Conservation (phyloP, 139 green algal genomes). For the Micractinium conductrix region DNA sequence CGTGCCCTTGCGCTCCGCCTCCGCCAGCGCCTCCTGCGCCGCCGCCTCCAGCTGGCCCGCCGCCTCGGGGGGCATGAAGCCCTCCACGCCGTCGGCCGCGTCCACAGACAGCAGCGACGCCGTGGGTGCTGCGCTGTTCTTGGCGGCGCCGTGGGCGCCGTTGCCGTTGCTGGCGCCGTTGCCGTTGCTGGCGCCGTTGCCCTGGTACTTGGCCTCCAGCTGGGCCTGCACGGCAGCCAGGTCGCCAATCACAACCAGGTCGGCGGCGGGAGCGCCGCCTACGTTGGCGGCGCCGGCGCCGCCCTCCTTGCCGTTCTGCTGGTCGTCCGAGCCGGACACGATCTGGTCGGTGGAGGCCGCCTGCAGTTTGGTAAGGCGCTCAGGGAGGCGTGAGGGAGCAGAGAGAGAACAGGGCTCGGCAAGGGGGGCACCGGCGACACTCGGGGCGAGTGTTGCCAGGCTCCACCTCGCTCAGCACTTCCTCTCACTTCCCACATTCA, state of each 20-base stretch:
- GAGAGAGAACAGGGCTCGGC: not conserved
- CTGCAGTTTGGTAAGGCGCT: slow-evolving; percentile 34
- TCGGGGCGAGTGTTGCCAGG: no score
- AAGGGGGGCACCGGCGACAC: no score
- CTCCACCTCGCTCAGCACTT: not conserved
- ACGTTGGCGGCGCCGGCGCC: slow-evolving; percentile 18
- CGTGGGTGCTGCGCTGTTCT: not conserved
- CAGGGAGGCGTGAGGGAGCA: not conserved
- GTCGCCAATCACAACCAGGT: slow-evolving; percentile 31
- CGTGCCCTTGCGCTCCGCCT: not conserved
- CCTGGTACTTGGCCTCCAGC: slow-evolving; percentile 5
- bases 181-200: slow-evolving; percentile 6
- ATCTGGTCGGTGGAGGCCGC: slow-evolving; percentile 57
- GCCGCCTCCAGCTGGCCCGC: slow-evolving; percentile 73
- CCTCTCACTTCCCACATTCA: not conserved
- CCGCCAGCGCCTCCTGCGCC: slow-evolving; percentile 36
- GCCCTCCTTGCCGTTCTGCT: slow-evolving; percentile 41
- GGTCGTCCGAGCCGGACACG: slow-evolving; percentile 34
- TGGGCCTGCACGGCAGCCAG: slow-evolving; percentile 24
- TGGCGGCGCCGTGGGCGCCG: slow-evolving; percentile 4
- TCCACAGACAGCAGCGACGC: not conserved
- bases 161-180: slow-evolving; percentile 17
- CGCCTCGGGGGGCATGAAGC: slow-evolving; percentile 56
- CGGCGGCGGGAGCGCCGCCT: slow-evolving; percentile 35
- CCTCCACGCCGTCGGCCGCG: slow-evolving; percentile 57